Base-by-base conservation (phyloP, 108 stramenopile species). In the Pseudonitzschia multiseries region DNA sequence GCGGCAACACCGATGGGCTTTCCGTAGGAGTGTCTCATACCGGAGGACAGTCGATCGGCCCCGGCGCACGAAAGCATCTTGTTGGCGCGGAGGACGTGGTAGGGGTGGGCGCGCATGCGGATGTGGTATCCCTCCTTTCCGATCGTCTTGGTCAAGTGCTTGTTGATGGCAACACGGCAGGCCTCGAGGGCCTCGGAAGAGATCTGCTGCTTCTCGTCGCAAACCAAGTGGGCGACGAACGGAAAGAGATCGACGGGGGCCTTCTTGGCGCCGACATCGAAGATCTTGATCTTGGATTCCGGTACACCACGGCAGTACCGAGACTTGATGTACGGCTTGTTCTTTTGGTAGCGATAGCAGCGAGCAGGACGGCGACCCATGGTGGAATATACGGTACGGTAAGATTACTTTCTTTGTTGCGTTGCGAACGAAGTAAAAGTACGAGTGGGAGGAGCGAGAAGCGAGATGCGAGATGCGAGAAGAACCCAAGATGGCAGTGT, bases 271-370 rank as follows among this genome's bases (percentile, higher is more conserved):
- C 99, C 99, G 66, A 95, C 93, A 69, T 99, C 99, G 77, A 93
- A 99, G 75, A 99, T 99, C 59, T 94, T 84, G 80, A 99, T 99
- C 89, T 99, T 99, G 65, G 98, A 93, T 82, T 99, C 98, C 53
- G 99, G 99, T 46, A 99, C 99, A 96, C 99, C 99, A 78, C 99
- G 97, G 83, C 97, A 98, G 86, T 98, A 99, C 69, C 99, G 92
- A 28, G 96, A 97, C 95, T 99, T 99, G 94, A 99, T 99, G 95
- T 98, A 99, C 50, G 99, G 99, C 90, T 99, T 99, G 98, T 99
- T 99, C 98, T 99, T 99, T 84, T 99, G 98, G 97, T 99, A 99
- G 83, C 99, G 98, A 95, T 98, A 97, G 89, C 96, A 96, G 81
- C 96, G 93, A 84, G 92, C 83, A 40, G 96, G 96, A 89, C 96